phyloP scores from a whole-genome alignment of 371 early-diverging fungal species.

The Zychaea mexicana region DNA sequence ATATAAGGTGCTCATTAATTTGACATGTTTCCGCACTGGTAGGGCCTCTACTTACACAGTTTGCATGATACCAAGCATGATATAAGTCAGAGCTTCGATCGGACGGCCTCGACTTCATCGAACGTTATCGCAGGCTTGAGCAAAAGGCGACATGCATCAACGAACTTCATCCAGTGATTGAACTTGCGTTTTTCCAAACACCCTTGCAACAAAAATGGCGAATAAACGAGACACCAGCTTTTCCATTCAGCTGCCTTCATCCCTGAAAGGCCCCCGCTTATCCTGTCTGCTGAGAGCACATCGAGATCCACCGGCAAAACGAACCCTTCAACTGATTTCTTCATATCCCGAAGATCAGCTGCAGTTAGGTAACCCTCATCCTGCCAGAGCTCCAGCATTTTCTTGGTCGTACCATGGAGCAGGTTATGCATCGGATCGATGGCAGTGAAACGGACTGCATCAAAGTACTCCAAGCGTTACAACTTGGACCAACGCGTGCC shows the following conservation, averaged over 20 bases:
- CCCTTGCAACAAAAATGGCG: not conserved
- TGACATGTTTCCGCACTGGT: too few species aligned
- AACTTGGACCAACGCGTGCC: slow-evolving; percentile 16
- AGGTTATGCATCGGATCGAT: slow-evolving; percentile 21
- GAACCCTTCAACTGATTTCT: not conserved
- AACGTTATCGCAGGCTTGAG: not conserved
- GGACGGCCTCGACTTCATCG: not conserved
- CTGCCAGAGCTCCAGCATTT: not conserved
- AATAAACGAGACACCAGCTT: slow-evolving; percentile 4
- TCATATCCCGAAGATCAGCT: too few species aligned
- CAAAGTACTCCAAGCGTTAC: slow-evolving; percentile 14
- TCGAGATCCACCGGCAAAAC: not conserved
- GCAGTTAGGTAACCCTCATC: too few species aligned
- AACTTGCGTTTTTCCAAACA: not conserved
- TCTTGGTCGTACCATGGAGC: slow-evolving; percentile 9
- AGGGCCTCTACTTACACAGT: too few species aligned
- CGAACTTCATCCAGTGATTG: slow-evolving; percentile 7
- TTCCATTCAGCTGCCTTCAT: slow-evolving; percentile 10
- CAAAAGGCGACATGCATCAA: slow-evolving; percentile 4
- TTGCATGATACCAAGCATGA: too few species aligned
- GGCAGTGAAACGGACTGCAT: slow-evolving; percentile 6
- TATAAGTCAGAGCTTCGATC: too few species aligned
- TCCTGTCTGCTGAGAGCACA: not conserved
- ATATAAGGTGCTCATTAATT: too few species aligned
- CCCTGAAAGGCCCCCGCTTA: not conserved